Evolutionary conservation across 768 basidiomycete genomes (phyloP), one percentile per base, ranked within the genome.

Genomic region (button mushroom (Agaricus bisporus)): DNA sequence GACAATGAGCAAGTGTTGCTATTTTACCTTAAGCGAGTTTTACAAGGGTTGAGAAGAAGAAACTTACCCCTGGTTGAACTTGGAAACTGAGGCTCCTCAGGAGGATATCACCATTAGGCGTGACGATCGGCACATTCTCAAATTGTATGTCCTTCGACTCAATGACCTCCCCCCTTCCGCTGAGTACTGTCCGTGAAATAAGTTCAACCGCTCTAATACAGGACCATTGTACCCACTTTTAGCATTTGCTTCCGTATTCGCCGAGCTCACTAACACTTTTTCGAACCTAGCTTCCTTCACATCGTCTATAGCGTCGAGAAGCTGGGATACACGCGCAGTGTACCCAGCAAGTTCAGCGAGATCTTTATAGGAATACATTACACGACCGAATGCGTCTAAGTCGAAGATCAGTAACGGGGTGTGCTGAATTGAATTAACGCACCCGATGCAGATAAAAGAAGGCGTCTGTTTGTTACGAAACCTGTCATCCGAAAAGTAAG

Each of bases 301-400:
- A 54, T 95, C 93, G 18, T 83, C 76, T 83, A 98, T 95, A 0
- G 93, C 92, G 51, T 95, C 90, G 8, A 99, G 78, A 1, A 98
- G 77, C 41, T 85, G 80, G 29, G 88, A 85, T 1, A 99, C 95
- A 12, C 95, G 84, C 1, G 91, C 82, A 2, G 95, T 98, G 66
- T 97, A 98, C 10, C 95, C 95, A 3, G 95, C 93, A 32, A 99
- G 81, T 65, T 99, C 95, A 4, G 92, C 84, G 4, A 99, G 75
- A 65, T 98, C 95, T 68, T 97, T 98, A 73, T 97, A 98, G 3
- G 91, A 93, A 66, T 95, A 95, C 91, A 98, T 93, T 26, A 97
- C 84, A 17, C 95, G 82, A 29, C 94, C 94, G 60, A 98, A 89
- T 1, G 95, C 95, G 71, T 98, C 95, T 82, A 17, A 52, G 44